Evolutionary conservation across 306 rosid genomes (phyloP), one percentile per base, ranked within the genome.

Genomic region (Vigna reflexopilosa): DNA sequence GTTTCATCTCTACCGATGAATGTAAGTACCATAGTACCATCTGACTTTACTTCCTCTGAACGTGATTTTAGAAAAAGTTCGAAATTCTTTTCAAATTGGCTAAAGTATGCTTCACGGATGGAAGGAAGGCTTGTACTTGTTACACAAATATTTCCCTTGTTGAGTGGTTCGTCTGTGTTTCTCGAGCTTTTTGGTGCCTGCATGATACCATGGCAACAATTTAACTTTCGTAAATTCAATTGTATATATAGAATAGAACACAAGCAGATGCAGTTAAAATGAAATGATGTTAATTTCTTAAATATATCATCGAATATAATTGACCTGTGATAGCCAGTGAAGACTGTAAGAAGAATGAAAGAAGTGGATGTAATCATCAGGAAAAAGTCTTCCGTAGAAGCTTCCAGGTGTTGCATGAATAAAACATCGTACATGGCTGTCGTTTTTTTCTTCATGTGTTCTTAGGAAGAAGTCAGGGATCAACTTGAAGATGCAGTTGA

Each of bases 341-440:
- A 86, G 16, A 64, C 85, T 67, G 30, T 77, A 87, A 3, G 85
- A 84, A 0, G 93, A 87, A 55, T 90, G 89, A 24, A 85, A 68
- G 50, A 89, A 66, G 11, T 88, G 83, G 1, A 89, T 67, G 48
- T 68, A 83, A 36, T 62, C 47, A 3, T 17, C 19, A 0, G 90
- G 92, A 7, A 91, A 91, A 4, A 3, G 85, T 45, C 92, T 86
- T 0, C 82, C 90, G 12, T 88, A 80, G 68, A 89, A 91, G 19
- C 52, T 81, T 2, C 89, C 97, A 0, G 91, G 94, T n/a, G 81
- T 76, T 17, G 81, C 94, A 6, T 59, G 4, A 5, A 88, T 15
- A 44, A 86, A 86, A 61, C 87, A 86, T 2, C 78, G 66, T 4
- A 86, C 87, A 67, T 38, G 11, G 1, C 77, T 61, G 0, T 32